These are phyloP conservation scores for Pseudomassariella vexata DNA, from an alignment of 2,329 filamentous ascomycete species.

Conservation along the genomic window DNA sequence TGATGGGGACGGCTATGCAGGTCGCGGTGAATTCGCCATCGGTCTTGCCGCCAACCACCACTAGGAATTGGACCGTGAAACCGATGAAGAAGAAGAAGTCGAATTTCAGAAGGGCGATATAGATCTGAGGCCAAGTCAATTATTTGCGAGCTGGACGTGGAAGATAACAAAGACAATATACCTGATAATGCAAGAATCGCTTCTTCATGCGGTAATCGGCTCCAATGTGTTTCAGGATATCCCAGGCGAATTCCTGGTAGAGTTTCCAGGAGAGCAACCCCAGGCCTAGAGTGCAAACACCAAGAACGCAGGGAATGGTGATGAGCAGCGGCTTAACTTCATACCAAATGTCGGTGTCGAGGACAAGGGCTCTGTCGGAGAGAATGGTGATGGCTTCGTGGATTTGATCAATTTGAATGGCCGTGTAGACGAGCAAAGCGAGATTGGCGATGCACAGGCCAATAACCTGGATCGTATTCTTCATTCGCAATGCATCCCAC, in stretches of 20 bases:
- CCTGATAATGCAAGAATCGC: conserved; percentile 93
- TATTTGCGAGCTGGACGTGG: no score
- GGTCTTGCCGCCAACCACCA: conserved; percentile 69
- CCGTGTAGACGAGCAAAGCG: conserved; percentile 85
- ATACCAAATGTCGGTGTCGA: conserved; percentile 52
- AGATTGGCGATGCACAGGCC: conserved; percentile 90
- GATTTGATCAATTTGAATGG: conserved; percentile 90
- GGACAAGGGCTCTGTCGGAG: conserved; percentile 36
- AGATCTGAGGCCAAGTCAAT: conserved; percentile 59
- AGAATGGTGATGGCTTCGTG: conserved; percentile 62
- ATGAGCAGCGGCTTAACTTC: conserved; percentile 71
- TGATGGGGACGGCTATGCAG: conserved; percentile 83
- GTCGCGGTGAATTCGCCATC: conserved; percentile 80
- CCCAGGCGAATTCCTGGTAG: conserved; percentile 98
- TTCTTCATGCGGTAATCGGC: conserved; percentile 96
- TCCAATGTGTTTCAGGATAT: conserved; percentile 98
- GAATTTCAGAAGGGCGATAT: conserved; percentile 95
- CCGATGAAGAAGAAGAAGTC: conserved; percentile 99
- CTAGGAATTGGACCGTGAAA: conserved; percentile 96
- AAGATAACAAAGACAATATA: conserved; percentile 31
- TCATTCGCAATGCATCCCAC: conserved; percentile 87
- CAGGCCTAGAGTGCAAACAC: conserved; percentile 66
- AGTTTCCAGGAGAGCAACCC: conserved; percentile 84
- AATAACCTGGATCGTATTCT: conserved; percentile 98
- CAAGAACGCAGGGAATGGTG: conserved; percentile 80